Percentiles rank a stretch among this genome's conserved stretches.
Conservation (phyloP, 257 asterid genomes). For the Lantana camara region DNA sequence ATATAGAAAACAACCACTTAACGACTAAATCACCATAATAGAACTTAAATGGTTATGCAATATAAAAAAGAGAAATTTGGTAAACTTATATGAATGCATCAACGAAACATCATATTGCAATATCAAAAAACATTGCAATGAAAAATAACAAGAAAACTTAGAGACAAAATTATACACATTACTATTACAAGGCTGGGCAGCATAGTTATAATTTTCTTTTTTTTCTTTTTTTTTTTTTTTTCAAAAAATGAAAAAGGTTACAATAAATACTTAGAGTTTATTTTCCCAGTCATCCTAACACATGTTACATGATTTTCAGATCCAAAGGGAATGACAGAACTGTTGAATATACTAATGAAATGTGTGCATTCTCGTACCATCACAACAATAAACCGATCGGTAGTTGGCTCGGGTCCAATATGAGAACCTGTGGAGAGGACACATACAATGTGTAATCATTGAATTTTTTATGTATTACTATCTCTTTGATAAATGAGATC, state of each 20-base stretch:
- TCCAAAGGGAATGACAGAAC: slow-evolving; percentile 9
- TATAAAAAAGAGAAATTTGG: slow-evolving; percentile 10
- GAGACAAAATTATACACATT: neutral
- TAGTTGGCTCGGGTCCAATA: slow-evolving; percentile 99
- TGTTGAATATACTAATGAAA: neutral
- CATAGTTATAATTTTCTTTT: neutral
- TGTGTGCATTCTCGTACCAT: slow-evolving; percentile 51
- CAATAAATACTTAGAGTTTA: neutral
- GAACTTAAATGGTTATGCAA: neutral
- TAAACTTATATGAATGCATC: neutral
- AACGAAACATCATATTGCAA: neutral
- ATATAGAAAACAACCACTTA: slow-evolving; percentile 1
- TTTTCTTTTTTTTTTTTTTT: neutral
- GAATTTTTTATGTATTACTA: neutral
- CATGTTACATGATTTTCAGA: slow-evolving; percentile 12
- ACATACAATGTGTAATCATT: slow-evolving; percentile 9
- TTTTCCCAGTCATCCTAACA: neutral
- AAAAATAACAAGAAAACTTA: neutral
- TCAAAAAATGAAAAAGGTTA: neutral
- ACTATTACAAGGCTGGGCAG: neutral
- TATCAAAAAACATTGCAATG: slow-evolving; percentile 8
- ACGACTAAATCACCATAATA: slow-evolving; percentile 6
- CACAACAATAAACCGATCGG: slow-evolving; percentile 90
- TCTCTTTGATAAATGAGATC: neutral
- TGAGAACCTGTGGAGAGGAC: slow-evolving; percentile 72